phyloP scores from a whole-genome alignment of 108 stramenopile genomes.

The Conticribra weissflogii region DNA sequence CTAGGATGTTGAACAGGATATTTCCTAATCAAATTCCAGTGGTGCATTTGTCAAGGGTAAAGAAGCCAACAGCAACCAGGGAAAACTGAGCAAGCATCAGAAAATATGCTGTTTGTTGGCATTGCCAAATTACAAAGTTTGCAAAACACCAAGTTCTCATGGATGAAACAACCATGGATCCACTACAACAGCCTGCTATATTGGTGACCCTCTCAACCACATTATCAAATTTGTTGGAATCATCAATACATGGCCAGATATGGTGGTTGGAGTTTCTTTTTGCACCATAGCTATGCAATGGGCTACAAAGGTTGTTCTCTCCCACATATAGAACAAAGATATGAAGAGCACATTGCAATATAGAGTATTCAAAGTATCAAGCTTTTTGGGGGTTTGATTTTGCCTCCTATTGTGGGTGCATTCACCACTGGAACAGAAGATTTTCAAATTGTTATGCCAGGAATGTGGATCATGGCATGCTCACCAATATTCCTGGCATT shows the following conservation, averaged over 20 bases:
- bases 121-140: constrained; percentile 8
- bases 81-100: not conserved
- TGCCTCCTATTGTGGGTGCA: constrained; percentile 47
- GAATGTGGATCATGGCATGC: constrained; percentile 18
- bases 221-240: not conserved
- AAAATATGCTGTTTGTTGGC: not conserved
- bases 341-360: constrained; percentile 14
- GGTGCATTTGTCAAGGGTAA: not conserved
- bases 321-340: constrained; percentile 17
- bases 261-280: constrained; percentile 18
- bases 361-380: constrained; percentile 29
- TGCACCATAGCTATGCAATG: constrained; percentile 12
- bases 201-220: too few species aligned
- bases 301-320: constrained; percentile 17
- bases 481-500: constrained; percentile 14
- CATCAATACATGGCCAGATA: constrained; percentile 34
- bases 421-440: constrained; percentile 40
- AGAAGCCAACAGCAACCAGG: not conserved
- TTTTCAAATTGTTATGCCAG: constrained; percentile 18
- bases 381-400: constrained; percentile 23
- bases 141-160: constrained; percentile 20
- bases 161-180: too few species aligned
- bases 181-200: too few species aligned
- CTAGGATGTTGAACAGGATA: constrained; percentile 18
- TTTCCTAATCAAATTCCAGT: constrained; percentile 31